Conservation (phyloP, 1,139 yeast genomes). For the Blastobotrys illinoisensis region DNA sequence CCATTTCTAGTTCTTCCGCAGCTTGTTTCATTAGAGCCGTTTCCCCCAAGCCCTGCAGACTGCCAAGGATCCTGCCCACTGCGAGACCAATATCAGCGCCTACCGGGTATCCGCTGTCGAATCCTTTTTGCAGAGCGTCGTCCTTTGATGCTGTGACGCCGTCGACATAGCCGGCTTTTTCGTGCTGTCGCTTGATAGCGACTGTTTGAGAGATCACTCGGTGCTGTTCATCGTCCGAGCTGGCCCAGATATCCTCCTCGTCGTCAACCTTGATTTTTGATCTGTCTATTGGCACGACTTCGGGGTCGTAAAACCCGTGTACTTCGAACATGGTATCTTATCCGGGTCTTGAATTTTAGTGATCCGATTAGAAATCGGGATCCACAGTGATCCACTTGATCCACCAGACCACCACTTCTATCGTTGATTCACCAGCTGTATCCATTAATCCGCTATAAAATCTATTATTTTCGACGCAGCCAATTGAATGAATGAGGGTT, state of each 20-base stretch:
- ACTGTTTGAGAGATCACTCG: constrained; percentile 13
- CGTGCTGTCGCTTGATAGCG: constrained; percentile 54
- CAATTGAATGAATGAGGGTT: too few relatives aligned
- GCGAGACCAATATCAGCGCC: constrained; percentile 67
- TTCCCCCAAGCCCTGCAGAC: constrained; percentile 30
- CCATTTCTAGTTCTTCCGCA: constrained; percentile 46
- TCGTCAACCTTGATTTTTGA: constrained; percentile 23
- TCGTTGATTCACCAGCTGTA: too few relatives aligned
- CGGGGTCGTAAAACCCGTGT: constrained; percentile 33
- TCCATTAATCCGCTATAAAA: too few relatives aligned
- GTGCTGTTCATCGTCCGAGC: background rate
- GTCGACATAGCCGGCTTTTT: constrained; percentile 77
- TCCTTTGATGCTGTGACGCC: constrained; percentile 74
- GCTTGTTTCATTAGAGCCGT: constrained; percentile 36
- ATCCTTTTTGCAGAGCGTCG: constrained; percentile 66
- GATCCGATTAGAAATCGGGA: background rate
- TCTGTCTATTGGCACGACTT: constrained; percentile 4
- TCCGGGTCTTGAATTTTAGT: background rate
- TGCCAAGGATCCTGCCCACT: constrained; percentile 65
- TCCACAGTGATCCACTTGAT: too few relatives aligned
- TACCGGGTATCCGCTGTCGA: constrained; percentile 68
- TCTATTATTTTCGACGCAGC: too few relatives aligned
- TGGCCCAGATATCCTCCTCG: constrained; percentile 6
- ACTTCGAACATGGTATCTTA: background rate
- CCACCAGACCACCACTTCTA: too few relatives aligned